phyloP scores from a whole-genome alignment of 1,284 basidiomycete species.

The Austroboletus niveus region DNA sequence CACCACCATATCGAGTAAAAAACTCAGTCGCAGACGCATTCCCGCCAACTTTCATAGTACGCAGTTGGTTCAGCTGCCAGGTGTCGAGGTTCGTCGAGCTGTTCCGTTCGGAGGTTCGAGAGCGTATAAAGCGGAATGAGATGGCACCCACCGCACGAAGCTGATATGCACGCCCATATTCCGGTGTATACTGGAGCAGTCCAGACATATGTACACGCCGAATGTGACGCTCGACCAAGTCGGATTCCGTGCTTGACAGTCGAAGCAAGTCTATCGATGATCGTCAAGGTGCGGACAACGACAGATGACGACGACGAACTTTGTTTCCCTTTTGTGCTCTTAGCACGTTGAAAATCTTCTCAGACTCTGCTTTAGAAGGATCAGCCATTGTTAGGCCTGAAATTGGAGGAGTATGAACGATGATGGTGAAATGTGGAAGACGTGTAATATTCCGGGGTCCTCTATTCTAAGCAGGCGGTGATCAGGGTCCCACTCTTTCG shows the following conservation, averaged over 20 bases:
- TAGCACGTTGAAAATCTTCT: constrained; percentile 73
- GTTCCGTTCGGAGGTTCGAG: constrained; percentile 22
- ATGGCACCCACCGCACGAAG: constrained; percentile 80
- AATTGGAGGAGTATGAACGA: too few relatives aligned
- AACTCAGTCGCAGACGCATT: constrained; percentile 90
- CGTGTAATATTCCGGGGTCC: not conserved
- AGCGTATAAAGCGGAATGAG: not conserved
- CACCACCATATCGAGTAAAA: constrained; percentile 84
- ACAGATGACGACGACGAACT: constrained; percentile 43
- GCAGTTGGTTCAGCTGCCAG: constrained; percentile 90
- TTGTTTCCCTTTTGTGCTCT: constrained; percentile 88
- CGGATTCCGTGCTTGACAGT: constrained; percentile 95
- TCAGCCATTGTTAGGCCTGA: constrained; percentile 50
- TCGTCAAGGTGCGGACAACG: constrained; percentile 4
- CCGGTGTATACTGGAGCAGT: constrained; percentile 93
- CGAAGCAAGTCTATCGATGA: constrained; percentile 81
- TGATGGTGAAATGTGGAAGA: too few relatives aligned
- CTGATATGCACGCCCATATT: constrained; percentile 99
- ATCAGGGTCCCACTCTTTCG: not conserved
- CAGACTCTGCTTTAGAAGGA: constrained; percentile 75
- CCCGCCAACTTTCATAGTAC: constrained; percentile 96
- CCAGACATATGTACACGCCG: constrained; percentile 96
- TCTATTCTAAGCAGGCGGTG: not conserved
- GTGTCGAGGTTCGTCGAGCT: constrained; percentile 97
- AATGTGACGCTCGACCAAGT: constrained; percentile 98